Percentiles rank a stretch among this genome's conserved stretches.
These are phyloP conservation scores for Suillus bovinus DNA, from an alignment of 768 basidiomycete genomes.

Conservation along the genomic window DNA sequence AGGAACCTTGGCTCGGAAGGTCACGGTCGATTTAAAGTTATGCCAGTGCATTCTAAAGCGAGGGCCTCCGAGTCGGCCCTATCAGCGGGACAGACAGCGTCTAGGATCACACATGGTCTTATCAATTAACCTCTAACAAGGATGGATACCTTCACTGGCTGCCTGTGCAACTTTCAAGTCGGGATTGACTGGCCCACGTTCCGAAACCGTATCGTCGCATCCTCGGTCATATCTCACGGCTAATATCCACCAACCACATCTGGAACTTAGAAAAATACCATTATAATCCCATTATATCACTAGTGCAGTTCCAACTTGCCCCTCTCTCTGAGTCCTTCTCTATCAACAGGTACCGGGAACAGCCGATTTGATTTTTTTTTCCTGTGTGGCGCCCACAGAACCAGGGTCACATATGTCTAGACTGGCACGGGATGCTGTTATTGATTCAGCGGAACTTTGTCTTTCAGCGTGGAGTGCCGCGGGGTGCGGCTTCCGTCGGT, in stretches of 20 bases:
- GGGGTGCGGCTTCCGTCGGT: not conserved
- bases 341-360: conserved; percentile 43
- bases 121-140: conserved; percentile 67
- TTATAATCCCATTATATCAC: conserved; percentile 49
- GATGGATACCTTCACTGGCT: conserved; percentile 64
- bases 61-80: not conserved
- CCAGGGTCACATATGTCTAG: conserved; percentile 66
- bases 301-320: conserved; percentile 52
- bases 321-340: conserved; percentile 41
- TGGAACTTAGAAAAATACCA: conserved; percentile 40
- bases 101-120: conserved; percentile 64
- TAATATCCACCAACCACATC: conserved; percentile 53
- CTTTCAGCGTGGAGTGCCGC: too few relatives aligned
- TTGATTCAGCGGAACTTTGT: conserved; percentile 42
- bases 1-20: conserved; percentile 84
- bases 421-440: conserved; percentile 58
- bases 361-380: conserved; percentile 58
- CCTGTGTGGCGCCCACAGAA: conserved; percentile 47
- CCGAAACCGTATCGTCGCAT: conserved; percentile 47
- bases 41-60: not conserved
- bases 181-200: conserved; percentile 43
- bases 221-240: conserved; percentile 40
- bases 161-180: conserved; percentile 50
- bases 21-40: too few relatives aligned
- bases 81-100: conserved; percentile 46